These are phyloP conservation scores for Aspergillus carbonarius DNA, from an alignment of 2,329 filamentous ascomycete species.

Conservation along the genomic window DNA sequence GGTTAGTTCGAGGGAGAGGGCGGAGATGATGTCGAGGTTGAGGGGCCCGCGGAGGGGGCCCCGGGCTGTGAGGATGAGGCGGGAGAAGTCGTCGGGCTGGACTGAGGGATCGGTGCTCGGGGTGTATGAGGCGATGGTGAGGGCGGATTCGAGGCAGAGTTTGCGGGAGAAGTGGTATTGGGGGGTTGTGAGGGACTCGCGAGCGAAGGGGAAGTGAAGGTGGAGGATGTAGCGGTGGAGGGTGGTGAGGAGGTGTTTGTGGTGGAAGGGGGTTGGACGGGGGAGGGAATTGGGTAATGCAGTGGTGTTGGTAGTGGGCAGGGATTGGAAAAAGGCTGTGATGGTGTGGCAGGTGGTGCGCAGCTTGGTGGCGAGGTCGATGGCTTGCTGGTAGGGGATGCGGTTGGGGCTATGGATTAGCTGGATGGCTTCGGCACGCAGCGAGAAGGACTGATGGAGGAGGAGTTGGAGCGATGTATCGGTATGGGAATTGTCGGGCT, in stretches of 20 bases:
- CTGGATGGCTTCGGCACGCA: conserved; percentile 10
- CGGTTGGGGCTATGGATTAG: conserved; percentile 3
- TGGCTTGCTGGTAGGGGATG: conserved; percentile 17
- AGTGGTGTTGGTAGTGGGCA: neutral
- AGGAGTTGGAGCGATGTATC: conserved; percentile 24
- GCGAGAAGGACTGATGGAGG: conserved; percentile 8
- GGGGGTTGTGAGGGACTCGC: conserved; percentile 14
- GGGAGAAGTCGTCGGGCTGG: conserved; percentile 13
- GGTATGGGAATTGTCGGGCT: conserved; percentile 18
- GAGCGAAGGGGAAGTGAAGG: conserved; percentile 18
- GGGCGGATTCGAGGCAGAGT: conserved; percentile 19
- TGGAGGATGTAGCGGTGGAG: conserved; percentile 18
- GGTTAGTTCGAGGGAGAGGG: conserved; percentile 22
- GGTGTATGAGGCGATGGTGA: conserved; percentile 20
- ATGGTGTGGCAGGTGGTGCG: conserved; percentile 11
- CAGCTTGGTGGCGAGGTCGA: conserved; percentile 16
- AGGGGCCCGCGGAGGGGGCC: conserved; percentile 23
- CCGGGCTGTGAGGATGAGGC: conserved; percentile 14
- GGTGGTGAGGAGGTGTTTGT: conserved; percentile 17
- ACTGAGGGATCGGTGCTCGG: conserved; percentile 11
- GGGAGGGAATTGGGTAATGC: neutral
- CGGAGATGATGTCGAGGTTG: conserved; percentile 22
- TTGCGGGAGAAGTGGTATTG: conserved; percentile 20
- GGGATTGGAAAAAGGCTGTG: conserved; percentile 3
- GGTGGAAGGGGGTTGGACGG: conserved; percentile 1